Evolutionary conservation across 257 asterid genomes (phyloP).

Genomic region (Scutellaria baicalensis): DNA sequence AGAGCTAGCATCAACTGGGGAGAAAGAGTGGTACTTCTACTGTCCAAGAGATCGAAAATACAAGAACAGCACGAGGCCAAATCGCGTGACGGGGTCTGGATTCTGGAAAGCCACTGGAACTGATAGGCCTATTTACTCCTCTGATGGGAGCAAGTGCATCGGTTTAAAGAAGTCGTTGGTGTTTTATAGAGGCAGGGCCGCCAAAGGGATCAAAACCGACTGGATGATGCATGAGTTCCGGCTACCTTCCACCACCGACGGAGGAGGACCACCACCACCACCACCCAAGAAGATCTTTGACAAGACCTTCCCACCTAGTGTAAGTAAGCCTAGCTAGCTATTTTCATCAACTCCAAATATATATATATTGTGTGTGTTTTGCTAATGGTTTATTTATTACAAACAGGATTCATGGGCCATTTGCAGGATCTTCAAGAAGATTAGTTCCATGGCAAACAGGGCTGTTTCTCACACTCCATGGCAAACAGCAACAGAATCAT

Average conservation of each 20-base stretch:
- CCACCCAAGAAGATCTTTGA: conserved; percentile 34
- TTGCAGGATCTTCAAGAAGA: conserved; percentile 74
- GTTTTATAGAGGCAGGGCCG: conserved; percentile 77
- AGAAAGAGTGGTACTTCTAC: conserved; percentile 84
- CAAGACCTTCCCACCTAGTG: conserved; percentile 44
- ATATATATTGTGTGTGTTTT: too few species aligned
- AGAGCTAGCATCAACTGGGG: conserved; percentile 61
- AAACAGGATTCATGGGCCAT: conserved; percentile 77
- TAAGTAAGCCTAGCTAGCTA: conserved; percentile 18
- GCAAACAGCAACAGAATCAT: conserved; percentile 29
- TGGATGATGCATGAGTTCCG: conserved; percentile 94
- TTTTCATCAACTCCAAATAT: too few species aligned
- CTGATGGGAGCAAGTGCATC: conserved; percentile 51
- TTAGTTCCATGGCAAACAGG: conserved; percentile 48
- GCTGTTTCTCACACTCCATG: conserved; percentile 40
- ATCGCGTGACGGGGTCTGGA: conserved; percentile 66
- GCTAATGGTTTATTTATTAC: background rate
- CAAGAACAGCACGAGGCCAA: conserved; percentile 66
- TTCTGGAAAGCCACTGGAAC: conserved; percentile 88
- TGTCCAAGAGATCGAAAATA: conserved; percentile 73
- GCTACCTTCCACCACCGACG: conserved; percentile 40
- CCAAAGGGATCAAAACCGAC: conserved; percentile 67
- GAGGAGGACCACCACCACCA: conserved; percentile 31
- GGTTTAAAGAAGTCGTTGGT: conserved; percentile 71
- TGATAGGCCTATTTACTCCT: conserved; percentile 69